Conservation (phyloP, 2,329 filamentous ascomycete genomes). For the Mycocentrospora acerina region DNA sequence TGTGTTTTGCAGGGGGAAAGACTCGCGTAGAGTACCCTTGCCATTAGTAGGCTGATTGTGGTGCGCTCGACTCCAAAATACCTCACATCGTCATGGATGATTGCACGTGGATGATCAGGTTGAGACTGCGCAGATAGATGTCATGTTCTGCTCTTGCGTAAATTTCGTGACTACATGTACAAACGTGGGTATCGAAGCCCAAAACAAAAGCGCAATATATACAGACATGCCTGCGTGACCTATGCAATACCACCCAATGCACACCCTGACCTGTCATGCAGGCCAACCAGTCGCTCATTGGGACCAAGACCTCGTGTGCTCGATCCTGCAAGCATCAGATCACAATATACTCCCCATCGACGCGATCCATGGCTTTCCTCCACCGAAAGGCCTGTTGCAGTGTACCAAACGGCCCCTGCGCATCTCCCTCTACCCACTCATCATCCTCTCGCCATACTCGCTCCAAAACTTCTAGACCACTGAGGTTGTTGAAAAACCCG, state of each 20-base stretch:
- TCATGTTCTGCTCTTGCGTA: too few relatives aligned
- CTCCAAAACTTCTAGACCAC: slow-evolving; percentile 81
- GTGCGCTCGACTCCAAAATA: too few relatives aligned
- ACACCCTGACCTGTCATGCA: slow-evolving; percentile 2
- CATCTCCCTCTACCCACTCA: slow-evolving; percentile 28
- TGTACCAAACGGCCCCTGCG: slow-evolving; percentile 25
- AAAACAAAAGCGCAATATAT: slow-evolving; percentile 6
- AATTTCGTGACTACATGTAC: not conserved
- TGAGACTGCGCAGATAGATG: too few relatives aligned
- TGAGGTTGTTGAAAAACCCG: slow-evolving; percentile 91
- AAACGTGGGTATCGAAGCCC: slow-evolving; percentile 4
- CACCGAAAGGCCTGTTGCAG: slow-evolving; percentile 47
- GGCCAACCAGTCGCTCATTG: slow-evolving; percentile 5
- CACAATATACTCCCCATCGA: slow-evolving; percentile 55
- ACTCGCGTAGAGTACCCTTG: too few relatives aligned
- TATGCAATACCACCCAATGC: not conserved
- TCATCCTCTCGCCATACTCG: slow-evolving; percentile 71
- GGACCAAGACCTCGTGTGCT: slow-evolving; percentile 8
- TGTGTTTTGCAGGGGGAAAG: too few relatives aligned
- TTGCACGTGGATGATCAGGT: too few relatives aligned
- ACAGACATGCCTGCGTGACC: slow-evolving; percentile 1
- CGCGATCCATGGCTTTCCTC: slow-evolving; percentile 53
- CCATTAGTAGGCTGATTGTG: too few relatives aligned
- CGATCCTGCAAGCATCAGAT: slow-evolving; percentile 41
- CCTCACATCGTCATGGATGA: too few relatives aligned